These are phyloP conservation scores for Massarina eburnea DNA, from an alignment of 2,329 filamentous ascomycete genomes.

Conservation along the genomic window DNA sequence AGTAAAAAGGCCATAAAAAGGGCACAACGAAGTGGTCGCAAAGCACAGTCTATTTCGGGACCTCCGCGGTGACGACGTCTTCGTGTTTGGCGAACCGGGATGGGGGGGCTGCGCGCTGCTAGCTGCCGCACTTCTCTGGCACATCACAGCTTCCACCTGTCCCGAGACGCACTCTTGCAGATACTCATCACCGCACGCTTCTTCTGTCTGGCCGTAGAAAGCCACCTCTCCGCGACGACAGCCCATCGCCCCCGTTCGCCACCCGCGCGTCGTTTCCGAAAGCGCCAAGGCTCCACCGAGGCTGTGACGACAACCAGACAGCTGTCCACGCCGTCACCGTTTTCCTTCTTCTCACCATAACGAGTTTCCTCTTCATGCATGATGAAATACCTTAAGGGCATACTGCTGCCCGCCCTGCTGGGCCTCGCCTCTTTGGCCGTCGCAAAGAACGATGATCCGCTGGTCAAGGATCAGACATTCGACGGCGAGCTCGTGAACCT, in stretches of 20 bases:
- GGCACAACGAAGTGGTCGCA: too few relatives aligned
- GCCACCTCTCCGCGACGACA: background rate
- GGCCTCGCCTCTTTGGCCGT: constrained; percentile 39
- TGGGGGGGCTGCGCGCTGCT: background rate
- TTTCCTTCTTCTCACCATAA: constrained; percentile 15
- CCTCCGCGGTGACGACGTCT: background rate
- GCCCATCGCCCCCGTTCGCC: background rate
- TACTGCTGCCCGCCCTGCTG: constrained; percentile 55
- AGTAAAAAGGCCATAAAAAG: too few relatives aligned
- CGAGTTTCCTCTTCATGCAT: constrained; percentile 36
- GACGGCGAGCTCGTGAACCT: constrained; percentile 67
- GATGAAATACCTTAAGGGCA: constrained; percentile 43
- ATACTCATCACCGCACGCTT: background rate
- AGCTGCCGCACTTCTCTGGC: background rate
- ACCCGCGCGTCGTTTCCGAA: constrained; percentile 27
- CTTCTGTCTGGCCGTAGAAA: background rate
- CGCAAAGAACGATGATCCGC: constrained; percentile 64
- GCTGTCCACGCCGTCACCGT: constrained; percentile 30
- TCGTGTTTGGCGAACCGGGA: background rate
- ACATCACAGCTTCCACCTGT: background rate
- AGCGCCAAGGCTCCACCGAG: constrained; percentile 37
- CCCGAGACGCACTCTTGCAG: background rate
- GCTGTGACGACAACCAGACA: constrained; percentile 38
- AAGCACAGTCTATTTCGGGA: background rate
- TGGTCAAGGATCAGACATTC: constrained; percentile 66